Evolutionary conservation across 2,329 filamentous ascomycete species (phyloP), one percentile per base, ranked within the genome.

Genomic region (Phyllosticta capitalensis): DNA sequence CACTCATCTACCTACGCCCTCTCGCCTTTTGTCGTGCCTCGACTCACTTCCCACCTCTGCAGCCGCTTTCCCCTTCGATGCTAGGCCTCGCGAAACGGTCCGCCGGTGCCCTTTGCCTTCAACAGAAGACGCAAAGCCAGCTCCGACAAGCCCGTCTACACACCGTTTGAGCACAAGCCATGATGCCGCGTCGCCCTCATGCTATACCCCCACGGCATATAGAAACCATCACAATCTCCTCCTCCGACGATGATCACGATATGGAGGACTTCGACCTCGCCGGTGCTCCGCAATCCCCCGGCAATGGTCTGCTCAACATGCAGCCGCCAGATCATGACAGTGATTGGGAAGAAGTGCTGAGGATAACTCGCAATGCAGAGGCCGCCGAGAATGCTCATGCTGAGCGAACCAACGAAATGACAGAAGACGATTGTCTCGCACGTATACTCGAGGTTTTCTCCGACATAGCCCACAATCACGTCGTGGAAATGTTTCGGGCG

Each of bases 391-490:
- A 45, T n/a, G 38, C 38, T 6, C 17, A 45, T 7, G 6, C n/a
- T 7, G 14, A 45, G 14, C 7, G 17, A n/a, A n/a, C 14, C 12
- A 45, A 6, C 38, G 38, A 45, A n/a, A 50, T 59, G 22, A 59
- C 58, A n/a, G 68, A 67, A 61, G 64, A 65, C 14, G 63, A 63
- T 1, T 72, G 67, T 57, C 56, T 73, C 24, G 66, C 69, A 52
- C 66, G 68, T 63, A 61, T 74, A n/a, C 24, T 73, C 7, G 63
- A 69, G 33, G 65, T 74, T 9, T 63, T 72, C 5, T 70, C 71
- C 9, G 71, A 72, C 49, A 68, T 73, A 30, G 66, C 68, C 3
- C 63, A 67, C 21, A 63, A 71, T 38, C 64, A 73, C 61, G 71
- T 67, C 19, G 63, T 71, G 21, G 56, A 61, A 2, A 56, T 69